Evolutionary conservation across 176 grass and related monocot species (phyloP), one percentile per base, ranked within the genome.

Genomic region (Dendrocalamus sinicus): DNA sequence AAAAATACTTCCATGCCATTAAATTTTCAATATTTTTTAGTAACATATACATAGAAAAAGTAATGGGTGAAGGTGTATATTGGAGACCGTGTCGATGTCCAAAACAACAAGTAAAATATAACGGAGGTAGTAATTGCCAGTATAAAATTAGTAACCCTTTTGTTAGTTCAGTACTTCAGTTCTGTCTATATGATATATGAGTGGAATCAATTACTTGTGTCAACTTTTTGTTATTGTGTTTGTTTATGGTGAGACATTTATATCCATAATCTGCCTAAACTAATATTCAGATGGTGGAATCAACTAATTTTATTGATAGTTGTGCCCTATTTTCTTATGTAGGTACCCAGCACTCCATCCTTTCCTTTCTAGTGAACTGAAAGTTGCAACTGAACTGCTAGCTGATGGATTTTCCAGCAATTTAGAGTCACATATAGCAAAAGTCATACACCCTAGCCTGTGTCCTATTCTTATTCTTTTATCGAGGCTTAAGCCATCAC

Each of bases 401-500:
- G 85, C 26, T 72, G 72, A 79, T 89, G 91, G 82, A 67, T 66
- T 80, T 86, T 86, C 86, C 12, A 75, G 75, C 55, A 76, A 91
- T 81, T 78, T 87, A 71, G 88, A 95, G 79, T 89, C 88, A 39
- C 91, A 88, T 80, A 92, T 92, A 83, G 88, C 81, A 81, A 98
- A 95, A 91, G 91, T 78, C 30, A 91, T 98, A 92, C 96, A 95
- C 77, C 96, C 96, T 89, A 98, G 93, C 73, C 61, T 98, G 65
- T 98, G 96, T 28, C 96, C 96, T 10, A 94, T 98, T 89, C 93
- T 98, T 89, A 98, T 98, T 86, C 90, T 98, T 82, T 79, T 98
- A 79, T 94, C 91, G 77, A 94, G 91, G 57, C 86, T 98, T 40
- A 98, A 98, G 55, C 96, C 96, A 13, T 95, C 96, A 14, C 88